Percentiles rank a stretch among this genome's conserved stretches.
Conservation (phyloP, 352 stramenopile species). For the Globisporangium perplexum region DNA sequence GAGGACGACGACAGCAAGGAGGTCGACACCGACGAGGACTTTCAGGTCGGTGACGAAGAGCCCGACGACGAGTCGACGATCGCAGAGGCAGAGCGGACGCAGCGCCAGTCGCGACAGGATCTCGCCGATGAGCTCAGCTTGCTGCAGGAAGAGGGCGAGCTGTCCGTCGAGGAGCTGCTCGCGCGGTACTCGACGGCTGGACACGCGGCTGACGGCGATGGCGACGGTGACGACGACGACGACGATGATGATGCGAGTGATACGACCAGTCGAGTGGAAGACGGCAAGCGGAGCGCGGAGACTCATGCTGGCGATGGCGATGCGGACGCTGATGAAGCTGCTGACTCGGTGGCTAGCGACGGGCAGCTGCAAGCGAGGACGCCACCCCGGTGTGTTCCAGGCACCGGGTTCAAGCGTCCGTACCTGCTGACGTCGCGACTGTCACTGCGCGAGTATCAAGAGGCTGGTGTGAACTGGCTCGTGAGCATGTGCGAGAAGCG, state of each 20-base stretch:
- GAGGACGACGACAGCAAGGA: background rate
- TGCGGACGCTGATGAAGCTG: background rate
- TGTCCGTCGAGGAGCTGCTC: conserved; percentile 86
- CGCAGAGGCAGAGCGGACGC: conserved; percentile 50
- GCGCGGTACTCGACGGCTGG: conserved; percentile 44
- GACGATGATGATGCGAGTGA: background rate
- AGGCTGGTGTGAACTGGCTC: conserved; percentile 96
- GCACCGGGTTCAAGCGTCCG: conserved; percentile 42
- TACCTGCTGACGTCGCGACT: conserved; percentile 68
- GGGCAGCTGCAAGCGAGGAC: too few relatives aligned
- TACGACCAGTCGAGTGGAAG: background rate
- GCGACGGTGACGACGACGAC: background rate
- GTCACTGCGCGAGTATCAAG: conserved; percentile 70
- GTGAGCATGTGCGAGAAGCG: conserved; percentile 95
- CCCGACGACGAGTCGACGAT: conserved; percentile 84
- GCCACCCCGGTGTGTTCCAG: background rate
- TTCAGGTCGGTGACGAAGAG: conserved; percentile 12
- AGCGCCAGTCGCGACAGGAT: conserved; percentile 20
- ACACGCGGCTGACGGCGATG: conserved; percentile 5
- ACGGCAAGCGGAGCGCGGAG: background rate
- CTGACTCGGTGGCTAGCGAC: background rate
- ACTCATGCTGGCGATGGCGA: background rate
- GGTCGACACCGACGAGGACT: conserved; percentile 16
- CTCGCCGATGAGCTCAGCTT: conserved; percentile 62
- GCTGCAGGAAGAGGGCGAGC: conserved; percentile 79